A percentile compares a stretch with the other conserved stretches of the same genome.
phyloP scores from a whole-genome alignment of 148 eudicot genomes.

The Vaccinium darrowii region DNA sequence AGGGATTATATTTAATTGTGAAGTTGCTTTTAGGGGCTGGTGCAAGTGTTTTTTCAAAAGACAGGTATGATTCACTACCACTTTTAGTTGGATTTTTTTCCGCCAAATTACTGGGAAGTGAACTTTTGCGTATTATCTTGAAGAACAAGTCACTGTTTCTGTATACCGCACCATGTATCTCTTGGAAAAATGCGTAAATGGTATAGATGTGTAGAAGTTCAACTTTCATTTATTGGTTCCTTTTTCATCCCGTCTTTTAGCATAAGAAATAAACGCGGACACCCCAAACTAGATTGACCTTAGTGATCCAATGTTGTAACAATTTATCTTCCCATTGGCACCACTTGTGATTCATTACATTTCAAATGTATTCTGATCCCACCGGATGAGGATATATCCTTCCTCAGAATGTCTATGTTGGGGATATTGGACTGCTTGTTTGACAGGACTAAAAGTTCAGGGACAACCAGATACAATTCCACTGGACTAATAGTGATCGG shows the following conservation, averaged over 20 bases:
- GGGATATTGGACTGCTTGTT: not conserved
- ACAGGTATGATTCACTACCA: slow-evolving; percentile 48
- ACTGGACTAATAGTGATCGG: not conserved
- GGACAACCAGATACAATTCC: not conserved
- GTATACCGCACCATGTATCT: not conserved
- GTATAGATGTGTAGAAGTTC: not conserved
- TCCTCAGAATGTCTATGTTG: not conserved
- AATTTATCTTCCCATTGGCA: not conserved
- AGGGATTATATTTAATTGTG: slow-evolving; percentile 69
- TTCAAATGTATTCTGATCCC: not conserved
- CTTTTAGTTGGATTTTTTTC: not conserved
- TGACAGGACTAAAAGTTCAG: not conserved
- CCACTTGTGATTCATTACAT: not conserved
- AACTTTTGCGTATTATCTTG: not conserved
- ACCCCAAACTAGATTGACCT: not conserved
- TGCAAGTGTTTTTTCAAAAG: slow-evolving; percentile 65
- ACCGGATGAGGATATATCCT: not conserved
- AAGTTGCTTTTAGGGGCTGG: slow-evolving; percentile 78
- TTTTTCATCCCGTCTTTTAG: not conserved
- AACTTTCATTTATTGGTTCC: not conserved
- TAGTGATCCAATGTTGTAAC: not conserved
- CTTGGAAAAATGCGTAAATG: not conserved
- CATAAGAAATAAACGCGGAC: not conserved
- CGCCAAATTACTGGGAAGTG: not conserved
- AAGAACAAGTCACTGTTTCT: not conserved